Base-by-base conservation (phyloP, 441 rosid genomes). In the Erodium chrysanthum region DNA sequence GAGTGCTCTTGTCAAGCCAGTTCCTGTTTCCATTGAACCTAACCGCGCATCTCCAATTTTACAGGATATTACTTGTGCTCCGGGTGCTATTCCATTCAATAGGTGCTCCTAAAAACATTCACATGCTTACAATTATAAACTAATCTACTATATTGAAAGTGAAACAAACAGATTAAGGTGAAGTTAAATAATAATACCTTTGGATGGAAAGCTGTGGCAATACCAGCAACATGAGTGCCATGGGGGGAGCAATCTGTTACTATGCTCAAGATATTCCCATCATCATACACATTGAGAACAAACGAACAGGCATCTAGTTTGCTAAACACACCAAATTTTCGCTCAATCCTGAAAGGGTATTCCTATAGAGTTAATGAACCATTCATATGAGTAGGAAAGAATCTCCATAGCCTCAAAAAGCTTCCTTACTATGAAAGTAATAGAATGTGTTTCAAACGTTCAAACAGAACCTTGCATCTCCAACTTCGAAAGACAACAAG, bases 221-320 rank as follows among this genome's bases (percentile, higher is more conserved):
- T 91, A 76, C 97, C 96, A 78, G 99, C 88, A 77, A 94, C 99
- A 87, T 94, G 99, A 80, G 99, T 94, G 33, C 92, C 97, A 61
- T 94, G 97, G 68, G 96, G 92, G 69, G 97, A 90, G 79, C 90
- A n/a, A 82, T 95, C 97, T 1, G 97, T 95, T 63, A 95, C 97
- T 37, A 95, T 86, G 68, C 97, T 91, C 71, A 95, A 80, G 72
- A 87, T 73, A 67, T 90, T 91, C 64, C 97, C 97, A 68, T 90
- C 92, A 73, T 83, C 86, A 68, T 87, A 95, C 65, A 95, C 83
- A 75, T 91, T 95, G 66, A 77, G 84, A 69, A 88, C 97, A 78
- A 86, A 84, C 68, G 97, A 74, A 78, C 97, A 95, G 23, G 96
- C 96, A 81, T 95, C 99, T 75, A 95, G 78, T 83, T 90, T 87